Conservation (phyloP, 2,329 filamentous ascomycete species). For the Colletotrichum sp. region DNA sequence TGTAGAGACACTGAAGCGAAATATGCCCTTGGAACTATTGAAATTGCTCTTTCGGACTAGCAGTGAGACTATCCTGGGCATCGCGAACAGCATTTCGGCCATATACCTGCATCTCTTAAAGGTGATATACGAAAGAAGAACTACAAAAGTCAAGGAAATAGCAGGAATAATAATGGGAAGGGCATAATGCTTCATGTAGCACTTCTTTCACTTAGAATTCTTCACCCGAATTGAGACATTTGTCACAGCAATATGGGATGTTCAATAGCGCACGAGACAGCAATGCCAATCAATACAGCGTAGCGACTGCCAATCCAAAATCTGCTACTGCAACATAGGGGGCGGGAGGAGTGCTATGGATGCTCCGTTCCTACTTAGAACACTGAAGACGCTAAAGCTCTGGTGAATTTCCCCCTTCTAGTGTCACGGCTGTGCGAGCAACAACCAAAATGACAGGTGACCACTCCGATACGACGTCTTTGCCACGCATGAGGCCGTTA, state of each 20-base stretch:
- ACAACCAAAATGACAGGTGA: not conserved
- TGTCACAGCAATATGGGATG: not conserved
- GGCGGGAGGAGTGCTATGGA: not conserved
- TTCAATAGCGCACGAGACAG: not conserved
- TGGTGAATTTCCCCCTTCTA: not conserved
- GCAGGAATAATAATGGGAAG: accelerated
- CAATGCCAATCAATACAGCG: not conserved
- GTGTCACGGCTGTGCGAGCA: not conserved
- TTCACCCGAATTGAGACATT: accelerated
- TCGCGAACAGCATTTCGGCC: accelerated
- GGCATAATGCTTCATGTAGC: accelerated
- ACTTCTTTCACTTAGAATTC: not conserved
- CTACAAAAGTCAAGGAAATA: accelerated
- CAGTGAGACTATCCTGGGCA: not conserved
- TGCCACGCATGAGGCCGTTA: not conserved
- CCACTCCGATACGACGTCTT: constrained; percentile 10
- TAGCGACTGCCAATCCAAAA: not conserved
- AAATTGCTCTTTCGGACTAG: too few relatives aligned
- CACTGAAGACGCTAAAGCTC: not conserved
- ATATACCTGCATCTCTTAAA: accelerated
- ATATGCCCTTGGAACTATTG: too few relatives aligned
- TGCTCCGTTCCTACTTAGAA: not conserved
- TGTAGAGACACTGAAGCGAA: too few relatives aligned
- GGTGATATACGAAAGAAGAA: accelerated
- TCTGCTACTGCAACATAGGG: accelerated